Conservation (phyloP, 805 yeast species). For the Candida anglica region DNA sequence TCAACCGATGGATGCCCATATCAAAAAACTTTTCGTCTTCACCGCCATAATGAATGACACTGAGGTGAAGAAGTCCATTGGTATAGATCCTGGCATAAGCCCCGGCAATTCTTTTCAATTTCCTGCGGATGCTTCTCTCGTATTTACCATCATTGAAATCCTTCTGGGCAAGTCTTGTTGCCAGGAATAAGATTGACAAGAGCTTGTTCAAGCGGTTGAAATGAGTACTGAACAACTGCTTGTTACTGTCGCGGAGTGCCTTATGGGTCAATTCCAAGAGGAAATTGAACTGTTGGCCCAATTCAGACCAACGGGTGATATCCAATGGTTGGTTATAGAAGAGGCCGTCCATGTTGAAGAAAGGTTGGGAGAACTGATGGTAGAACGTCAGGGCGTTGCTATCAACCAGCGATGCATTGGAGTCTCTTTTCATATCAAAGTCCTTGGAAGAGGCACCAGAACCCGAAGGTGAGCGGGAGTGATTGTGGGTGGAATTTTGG, state of each 20-base stretch:
- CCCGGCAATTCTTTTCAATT: slow-evolving; percentile 49
- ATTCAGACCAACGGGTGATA: slow-evolving; percentile 55
- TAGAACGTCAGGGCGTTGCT: slow-evolving; percentile 21
- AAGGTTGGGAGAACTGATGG: slow-evolving; percentile 40
- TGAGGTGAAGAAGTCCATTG: slow-evolving; percentile 59
- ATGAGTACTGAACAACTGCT: slow-evolving; percentile 49
- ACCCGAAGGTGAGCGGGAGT: too few relatives aligned
- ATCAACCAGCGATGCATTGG: slow-evolving; percentile 26
- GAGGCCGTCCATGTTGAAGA: slow-evolving; percentile 34
- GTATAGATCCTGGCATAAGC: slow-evolving; percentile 61
- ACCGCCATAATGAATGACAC: slow-evolving; percentile 32
- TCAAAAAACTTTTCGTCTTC: slow-evolving; percentile 23
- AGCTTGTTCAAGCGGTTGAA: slow-evolving; percentile 51
- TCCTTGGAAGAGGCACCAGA: slow-evolving; percentile 5
- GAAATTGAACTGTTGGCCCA: slow-evolving; percentile 45
- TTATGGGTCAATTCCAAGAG: slow-evolving; percentile 47
- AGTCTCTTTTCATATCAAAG: slow-evolving; percentile 34
- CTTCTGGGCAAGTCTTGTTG: slow-evolving; percentile 50
- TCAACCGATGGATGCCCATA: slow-evolving; percentile 25
- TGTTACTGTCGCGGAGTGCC: slow-evolving; percentile 48
- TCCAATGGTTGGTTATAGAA: slow-evolving; percentile 63
- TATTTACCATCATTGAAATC: slow-evolving; percentile 46
- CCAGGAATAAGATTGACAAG: slow-evolving; percentile 49
- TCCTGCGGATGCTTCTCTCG: slow-evolving; percentile 43
- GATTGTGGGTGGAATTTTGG: too few relatives aligned